Base-by-base conservation (phyloP, 176 grass and related monocot species). In the Olyra latifolia region DNA sequence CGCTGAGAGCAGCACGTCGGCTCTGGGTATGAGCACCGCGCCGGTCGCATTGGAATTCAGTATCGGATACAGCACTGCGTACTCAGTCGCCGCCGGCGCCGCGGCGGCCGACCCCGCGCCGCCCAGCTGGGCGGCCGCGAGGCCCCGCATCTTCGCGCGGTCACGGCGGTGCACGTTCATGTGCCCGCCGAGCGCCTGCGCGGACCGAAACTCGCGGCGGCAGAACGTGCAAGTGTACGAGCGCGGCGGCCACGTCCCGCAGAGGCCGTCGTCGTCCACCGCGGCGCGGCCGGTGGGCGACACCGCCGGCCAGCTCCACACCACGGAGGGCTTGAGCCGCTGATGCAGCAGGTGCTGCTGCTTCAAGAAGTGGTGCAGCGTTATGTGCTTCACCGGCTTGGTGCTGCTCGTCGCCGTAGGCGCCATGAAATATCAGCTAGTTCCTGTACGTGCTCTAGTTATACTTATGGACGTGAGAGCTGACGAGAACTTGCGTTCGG, bases 131-230 rank as follows among this genome's bases (percentile, higher is more conserved):
- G 41, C 44, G 22, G 42, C 47, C 35, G 39, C 25, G 74, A 29
- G 69, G 40, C 64, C 61, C 82, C 86, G 90, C 78, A 88, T 76
- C 79, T 61, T 74, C 75, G 90, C 90, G 46, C 90, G 90, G 63
- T 92, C 83, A 19, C 90, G 86, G 83, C 90, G 90, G 86, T 92
- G 90, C 72, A 92, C 82, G 83, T 92, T 92, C 90, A 92, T 92
- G 79, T 89, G 90, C 1, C 83, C 86, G 12, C 90, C 90, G 39
- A 92, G 53, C 0, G 86, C 90, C 82, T 86, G 90, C 40, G 86
- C 90, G 9, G 90, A 92, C 74, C 70, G 84, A 82, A 88, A 92
- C 83, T 88, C 86, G 39, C 90, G 86, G 68, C 79, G 69, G 82
- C 90, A 92, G 86, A 92, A 88, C 3, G 74, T 28, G 79, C 90